Evolutionary conservation across 1,284 basidiomycete genomes (phyloP).

Genomic region (Fomitiporia mediterranea): DNA sequence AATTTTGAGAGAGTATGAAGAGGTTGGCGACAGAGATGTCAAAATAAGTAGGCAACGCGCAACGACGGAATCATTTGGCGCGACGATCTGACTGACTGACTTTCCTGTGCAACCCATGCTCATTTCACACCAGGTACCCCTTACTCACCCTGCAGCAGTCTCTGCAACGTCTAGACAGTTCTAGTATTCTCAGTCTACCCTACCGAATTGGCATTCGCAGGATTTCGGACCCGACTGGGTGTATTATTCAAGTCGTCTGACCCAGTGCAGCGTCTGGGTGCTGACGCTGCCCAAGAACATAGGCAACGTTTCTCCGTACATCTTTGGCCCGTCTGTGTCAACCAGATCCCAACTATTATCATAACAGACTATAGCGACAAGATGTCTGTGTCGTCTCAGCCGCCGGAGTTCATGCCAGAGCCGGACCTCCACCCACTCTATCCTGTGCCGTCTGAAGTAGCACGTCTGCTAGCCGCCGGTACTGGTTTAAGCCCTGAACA

Average conservation of each 20-base stretch:
- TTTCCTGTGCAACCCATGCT: background rate
- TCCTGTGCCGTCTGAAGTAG: constrained; percentile 59
- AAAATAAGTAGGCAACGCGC: background rate
- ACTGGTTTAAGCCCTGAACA: constrained; percentile 64
- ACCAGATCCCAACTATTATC: constrained; percentile 5
- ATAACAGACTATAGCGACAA: constrained; percentile 21
- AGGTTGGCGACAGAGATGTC: background rate
- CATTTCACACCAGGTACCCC: background rate
- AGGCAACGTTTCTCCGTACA: constrained; percentile 3
- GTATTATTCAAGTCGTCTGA: constrained; percentile 7
- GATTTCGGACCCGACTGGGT: background rate
- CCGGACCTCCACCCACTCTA: constrained; percentile 75
- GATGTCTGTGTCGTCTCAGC: constrained; percentile 23
- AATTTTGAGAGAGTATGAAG: background rate
- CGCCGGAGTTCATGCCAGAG: constrained; percentile 56
- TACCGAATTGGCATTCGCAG: constrained; percentile 5
- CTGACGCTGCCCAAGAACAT: background rate
- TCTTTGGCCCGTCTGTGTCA: background rate
- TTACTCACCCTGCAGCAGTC: background rate
- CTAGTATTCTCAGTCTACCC: background rate
- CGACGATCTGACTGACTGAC: background rate
- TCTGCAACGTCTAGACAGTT: background rate
- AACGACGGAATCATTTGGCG: constrained; percentile 3
- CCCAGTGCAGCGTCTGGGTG: background rate
- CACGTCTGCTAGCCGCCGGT: constrained; percentile 55